Evolutionary conservation across 352 stramenopile genomes (phyloP).

Genomic region (Phytopythium oedochilum): DNA sequence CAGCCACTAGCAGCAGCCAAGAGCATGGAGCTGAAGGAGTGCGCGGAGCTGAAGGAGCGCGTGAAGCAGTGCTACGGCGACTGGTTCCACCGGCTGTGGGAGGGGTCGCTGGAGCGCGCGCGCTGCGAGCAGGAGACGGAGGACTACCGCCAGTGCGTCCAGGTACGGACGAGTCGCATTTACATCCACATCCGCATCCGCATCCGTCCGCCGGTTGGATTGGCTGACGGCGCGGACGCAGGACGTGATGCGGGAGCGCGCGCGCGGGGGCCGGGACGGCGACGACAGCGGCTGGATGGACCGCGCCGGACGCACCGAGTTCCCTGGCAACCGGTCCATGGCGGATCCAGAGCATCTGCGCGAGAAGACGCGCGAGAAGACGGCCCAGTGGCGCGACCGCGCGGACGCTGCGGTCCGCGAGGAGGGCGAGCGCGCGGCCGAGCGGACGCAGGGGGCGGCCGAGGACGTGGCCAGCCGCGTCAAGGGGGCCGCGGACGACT

Average conservation of each 20-base stretch:
- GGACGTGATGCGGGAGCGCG: conserved; percentile 39
- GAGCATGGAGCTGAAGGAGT: conserved; percentile 46
- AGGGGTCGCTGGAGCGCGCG: conserved; percentile 51
- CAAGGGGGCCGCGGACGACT: conserved; percentile 24
- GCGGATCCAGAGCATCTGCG: conserved; percentile 17
- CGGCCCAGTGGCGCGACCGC: conserved; percentile 15
- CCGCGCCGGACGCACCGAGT: conserved; percentile 28
- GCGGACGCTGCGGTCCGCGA: conserved; percentile 13
- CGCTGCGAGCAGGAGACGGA: conserved; percentile 69
- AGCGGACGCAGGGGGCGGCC: conserved; percentile 20
- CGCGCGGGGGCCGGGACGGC: conserved; percentile 22
- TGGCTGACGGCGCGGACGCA: too few relatives aligned
- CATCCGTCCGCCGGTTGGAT: too few relatives aligned
- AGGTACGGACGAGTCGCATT: conserved; percentile 7
- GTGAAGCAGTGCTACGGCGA: conserved; percentile 79
- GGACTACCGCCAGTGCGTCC: conserved; percentile 67
- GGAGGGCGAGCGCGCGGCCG: conserved; percentile 17
- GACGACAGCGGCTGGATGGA: conserved; percentile 55
- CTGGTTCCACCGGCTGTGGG: conserved; percentile 79
- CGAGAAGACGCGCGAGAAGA: conserved; percentile 22
- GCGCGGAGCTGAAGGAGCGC: conserved; percentile 69
- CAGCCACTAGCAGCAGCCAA: too few relatives aligned
- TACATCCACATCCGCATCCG: too few relatives aligned
- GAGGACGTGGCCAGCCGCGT: conserved; percentile 32
- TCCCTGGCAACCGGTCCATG: conserved; percentile 12